Evolutionary conservation across 495 filamentous ascomycete species (phyloP).

Genomic region (Aspergillus avenaceus): DNA sequence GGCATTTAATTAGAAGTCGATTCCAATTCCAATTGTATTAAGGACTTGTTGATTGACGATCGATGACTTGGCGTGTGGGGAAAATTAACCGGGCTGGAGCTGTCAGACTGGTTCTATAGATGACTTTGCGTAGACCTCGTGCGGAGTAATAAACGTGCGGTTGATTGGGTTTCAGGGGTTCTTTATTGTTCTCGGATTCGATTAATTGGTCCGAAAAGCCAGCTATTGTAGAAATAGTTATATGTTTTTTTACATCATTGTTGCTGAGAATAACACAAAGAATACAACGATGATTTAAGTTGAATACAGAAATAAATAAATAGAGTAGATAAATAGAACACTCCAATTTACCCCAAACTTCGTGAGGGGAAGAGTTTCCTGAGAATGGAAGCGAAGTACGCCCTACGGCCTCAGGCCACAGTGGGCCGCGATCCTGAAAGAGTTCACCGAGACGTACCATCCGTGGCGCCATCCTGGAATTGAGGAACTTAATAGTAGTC

Average conservation of each 20-base stretch:
- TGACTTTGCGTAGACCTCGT: no score
- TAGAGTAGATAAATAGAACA: background rate
- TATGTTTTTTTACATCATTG: no score
- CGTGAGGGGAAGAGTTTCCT: constrained; percentile 31
- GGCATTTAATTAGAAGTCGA: no score
- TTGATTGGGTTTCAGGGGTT: no score
- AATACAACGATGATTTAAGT: no score
- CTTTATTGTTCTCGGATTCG: no score
- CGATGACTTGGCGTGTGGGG: constrained; percentile 30
- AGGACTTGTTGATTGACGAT: constrained; percentile 1
- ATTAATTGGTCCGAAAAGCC: no score
- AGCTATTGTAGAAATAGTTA: no score
- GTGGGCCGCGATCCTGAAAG: constrained; percentile 19
- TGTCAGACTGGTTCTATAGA: background rate
- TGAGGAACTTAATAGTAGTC: background rate
- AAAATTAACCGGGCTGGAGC: constrained; percentile 17
- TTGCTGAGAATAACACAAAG: no score
- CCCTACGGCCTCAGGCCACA: constrained; percentile 16
- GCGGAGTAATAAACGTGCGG: no score
- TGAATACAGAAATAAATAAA: no score
- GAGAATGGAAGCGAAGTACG: background rate
- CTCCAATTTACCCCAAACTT: constrained; percentile 29
- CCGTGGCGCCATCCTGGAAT: background rate
- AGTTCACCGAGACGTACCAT: constrained; percentile 31
- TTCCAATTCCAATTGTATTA: background rate